Evolutionary conservation across 148 eudicot genomes (phyloP).

Genomic region (Polygonum aviculare): DNA sequence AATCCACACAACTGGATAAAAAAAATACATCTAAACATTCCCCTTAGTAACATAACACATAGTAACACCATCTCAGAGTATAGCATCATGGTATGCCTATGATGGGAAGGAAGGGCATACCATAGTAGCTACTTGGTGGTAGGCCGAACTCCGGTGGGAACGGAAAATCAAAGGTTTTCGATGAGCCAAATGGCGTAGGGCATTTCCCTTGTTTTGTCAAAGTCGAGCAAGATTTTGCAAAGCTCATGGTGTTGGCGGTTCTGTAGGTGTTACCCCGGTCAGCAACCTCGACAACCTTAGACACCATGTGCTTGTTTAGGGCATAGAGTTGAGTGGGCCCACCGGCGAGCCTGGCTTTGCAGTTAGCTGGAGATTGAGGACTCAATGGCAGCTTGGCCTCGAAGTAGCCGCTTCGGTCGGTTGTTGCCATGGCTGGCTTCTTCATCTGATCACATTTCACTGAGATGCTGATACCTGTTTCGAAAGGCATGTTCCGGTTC

Average conservation of each 20-base stretch:
- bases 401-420: conserved; percentile 44
- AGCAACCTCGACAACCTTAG: conserved; percentile 15
- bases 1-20: not conserved
- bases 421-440: conserved; percentile 35
- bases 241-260: conserved; percentile 28
- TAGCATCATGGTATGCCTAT: conserved; percentile 64
- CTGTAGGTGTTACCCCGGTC: conserved; percentile 26
- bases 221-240: conserved; percentile 43
- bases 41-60: not conserved
- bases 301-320: conserved; percentile 22
- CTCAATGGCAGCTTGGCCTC: conserved; percentile 35
- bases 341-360: conserved; percentile 50
- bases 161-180: conserved; percentile 60
- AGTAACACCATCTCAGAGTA: not conserved
- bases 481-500: not conserved
- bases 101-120: conserved; percentile 50
- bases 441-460: conserved; percentile 62
- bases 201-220: conserved; percentile 21
- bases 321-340: conserved; percentile 50
- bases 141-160: conserved; percentile 68
- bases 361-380: conserved; percentile 21
- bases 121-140: conserved; percentile 58
- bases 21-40: not conserved
- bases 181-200: conserved; percentile 27
- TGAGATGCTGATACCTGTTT: conserved; percentile 41